These are phyloP conservation scores for Termitomyces eurrhizus DNA, from an alignment of 768 basidiomycete genomes.

Conservation along the genomic window DNA sequence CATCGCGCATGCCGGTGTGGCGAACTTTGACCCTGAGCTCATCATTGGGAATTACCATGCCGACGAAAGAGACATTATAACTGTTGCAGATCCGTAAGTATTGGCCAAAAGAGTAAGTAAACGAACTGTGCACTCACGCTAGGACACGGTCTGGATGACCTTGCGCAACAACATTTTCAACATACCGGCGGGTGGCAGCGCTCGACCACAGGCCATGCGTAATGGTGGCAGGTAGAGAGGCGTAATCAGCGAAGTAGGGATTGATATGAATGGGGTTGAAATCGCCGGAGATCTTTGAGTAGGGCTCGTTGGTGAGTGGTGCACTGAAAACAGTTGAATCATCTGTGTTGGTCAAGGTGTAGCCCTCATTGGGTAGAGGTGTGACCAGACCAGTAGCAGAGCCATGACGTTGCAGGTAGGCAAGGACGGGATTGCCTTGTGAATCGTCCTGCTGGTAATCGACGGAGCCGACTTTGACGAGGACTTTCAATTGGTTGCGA, in stretches of 20 bases:
- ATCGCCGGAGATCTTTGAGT: conserved; percentile 94
- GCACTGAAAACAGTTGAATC: conserved; percentile 68
- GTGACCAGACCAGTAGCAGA: conserved; percentile 69
- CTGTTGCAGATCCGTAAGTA: conserved; percentile 30
- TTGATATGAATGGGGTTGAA: conserved; percentile 99
- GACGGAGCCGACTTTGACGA: conserved; percentile 86
- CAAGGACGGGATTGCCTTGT: conserved; percentile 89
- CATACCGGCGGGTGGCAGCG: conserved; percentile 87
- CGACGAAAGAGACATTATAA: conserved; percentile 93
- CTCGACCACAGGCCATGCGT: conserved; percentile 98
- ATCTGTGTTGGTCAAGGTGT: conserved; percentile 67
- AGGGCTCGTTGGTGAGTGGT: conserved; percentile 91
- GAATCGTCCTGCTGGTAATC: conserved; percentile 85
- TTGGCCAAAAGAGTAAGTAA: neutral
- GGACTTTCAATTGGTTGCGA: conserved; percentile 81
- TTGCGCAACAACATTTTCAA: conserved; percentile 92
- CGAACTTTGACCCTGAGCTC: conserved; percentile 82
- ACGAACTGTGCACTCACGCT: conserved; percentile 53
- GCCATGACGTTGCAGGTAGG: conserved; percentile 92
- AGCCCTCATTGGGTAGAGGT: conserved; percentile 82
- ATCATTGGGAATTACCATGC: conserved; percentile 94
- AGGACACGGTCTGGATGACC: conserved; percentile 90
- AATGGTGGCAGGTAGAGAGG: conserved; percentile 91
- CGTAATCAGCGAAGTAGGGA: conserved; percentile 95
- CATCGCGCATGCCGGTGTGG: conserved; percentile 89